Percentiles rank a stretch among this genome's conserved stretches.
phyloP scores from a whole-genome alignment of 2,329 filamentous ascomycete species.

The Biscogniauxia marginata region DNA sequence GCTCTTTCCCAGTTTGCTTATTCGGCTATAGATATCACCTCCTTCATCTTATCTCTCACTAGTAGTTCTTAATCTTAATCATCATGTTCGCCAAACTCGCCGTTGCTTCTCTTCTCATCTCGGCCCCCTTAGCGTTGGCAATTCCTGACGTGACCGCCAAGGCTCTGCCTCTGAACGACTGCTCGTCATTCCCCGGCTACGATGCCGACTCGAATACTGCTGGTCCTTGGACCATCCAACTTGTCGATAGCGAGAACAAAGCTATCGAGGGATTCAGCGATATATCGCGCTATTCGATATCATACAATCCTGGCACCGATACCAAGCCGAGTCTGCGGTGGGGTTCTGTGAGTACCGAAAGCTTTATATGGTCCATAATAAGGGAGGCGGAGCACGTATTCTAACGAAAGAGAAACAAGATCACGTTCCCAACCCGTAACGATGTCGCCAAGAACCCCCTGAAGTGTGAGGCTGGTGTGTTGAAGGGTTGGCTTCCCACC shows the following conservation, averaged over 20 bases:
- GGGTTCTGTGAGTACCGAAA: slow-evolving; percentile 14
- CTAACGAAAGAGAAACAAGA: slow-evolving; percentile 1
- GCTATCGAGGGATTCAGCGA: slow-evolving; percentile 22
- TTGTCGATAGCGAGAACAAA: slow-evolving; percentile 17
- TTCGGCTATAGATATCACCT: too few species aligned
- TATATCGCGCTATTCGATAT: slow-evolving; percentile 16
- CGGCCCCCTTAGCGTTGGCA: slow-evolving; percentile 12
- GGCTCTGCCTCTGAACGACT: slow-evolving; percentile 11
- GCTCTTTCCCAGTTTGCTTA: background rate
- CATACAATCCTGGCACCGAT: slow-evolving; percentile 8
- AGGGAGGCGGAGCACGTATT: background rate
- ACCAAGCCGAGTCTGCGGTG: slow-evolving; percentile 16
- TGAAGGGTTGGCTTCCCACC: slow-evolving; percentile 14
- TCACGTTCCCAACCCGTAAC: slow-evolving; percentile 20
- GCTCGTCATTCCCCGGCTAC: slow-evolving; percentile 19
- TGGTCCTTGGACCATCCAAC: slow-evolving; percentile 17
- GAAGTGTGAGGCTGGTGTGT: slow-evolving; percentile 15
- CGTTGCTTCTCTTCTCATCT: slow-evolving; percentile 16
- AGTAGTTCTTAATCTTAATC: background rate
- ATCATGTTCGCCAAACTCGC: slow-evolving; percentile 19
- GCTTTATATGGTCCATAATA: background rate
- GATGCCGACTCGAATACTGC: slow-evolving; percentile 17
- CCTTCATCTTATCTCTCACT: background rate
- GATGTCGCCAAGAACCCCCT: slow-evolving; percentile 19
- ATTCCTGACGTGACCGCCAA: slow-evolving; percentile 18